Percentiles rank a stretch among this genome's conserved stretches.
Evolutionary conservation across 2,329 filamentous ascomycete species (phyloP).

Genomic region (Pseudopyrenochaeta lycopersici): DNA sequence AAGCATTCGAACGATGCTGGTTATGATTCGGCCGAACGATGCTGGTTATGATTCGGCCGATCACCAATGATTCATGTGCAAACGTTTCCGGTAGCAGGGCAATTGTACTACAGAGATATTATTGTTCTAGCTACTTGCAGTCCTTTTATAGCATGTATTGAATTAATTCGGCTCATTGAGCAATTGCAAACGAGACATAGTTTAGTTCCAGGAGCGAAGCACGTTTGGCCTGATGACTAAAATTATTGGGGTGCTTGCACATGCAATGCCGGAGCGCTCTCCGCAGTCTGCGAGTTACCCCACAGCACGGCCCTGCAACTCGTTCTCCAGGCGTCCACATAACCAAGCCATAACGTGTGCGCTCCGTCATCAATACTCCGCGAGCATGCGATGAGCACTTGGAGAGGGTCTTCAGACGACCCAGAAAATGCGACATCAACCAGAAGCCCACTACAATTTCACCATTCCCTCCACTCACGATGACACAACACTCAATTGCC

Average conservation of each 20-base stretch:
- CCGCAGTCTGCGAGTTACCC: constrained; percentile 1
- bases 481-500: constrained; percentile 77
- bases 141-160: too few species aligned
- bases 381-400: constrained; percentile 34
- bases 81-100: too few species aligned
- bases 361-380: neutral
- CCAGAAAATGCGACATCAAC: constrained; percentile 31
- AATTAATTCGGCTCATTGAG: neutral
- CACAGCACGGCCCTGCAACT: constrained; percentile 1
- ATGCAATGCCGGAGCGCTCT: neutral
- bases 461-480: constrained; percentile 88
- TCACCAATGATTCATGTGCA: too few species aligned
- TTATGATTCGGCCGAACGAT: too few species aligned
- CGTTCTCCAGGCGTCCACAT: neutral
- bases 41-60: too few species aligned
- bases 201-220: neutral
- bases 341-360: neutral
- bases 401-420: constrained; percentile 31
- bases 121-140: too few species aligned
- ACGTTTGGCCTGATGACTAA: neutral
- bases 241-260: neutral
- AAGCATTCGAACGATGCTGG: neutral
- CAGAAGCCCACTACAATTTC: constrained; percentile 64
- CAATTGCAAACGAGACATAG: neutral
- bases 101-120: too few species aligned